phyloP scores from a whole-genome alignment of 345 rosid genomes.

The Citrus inodora region DNA sequence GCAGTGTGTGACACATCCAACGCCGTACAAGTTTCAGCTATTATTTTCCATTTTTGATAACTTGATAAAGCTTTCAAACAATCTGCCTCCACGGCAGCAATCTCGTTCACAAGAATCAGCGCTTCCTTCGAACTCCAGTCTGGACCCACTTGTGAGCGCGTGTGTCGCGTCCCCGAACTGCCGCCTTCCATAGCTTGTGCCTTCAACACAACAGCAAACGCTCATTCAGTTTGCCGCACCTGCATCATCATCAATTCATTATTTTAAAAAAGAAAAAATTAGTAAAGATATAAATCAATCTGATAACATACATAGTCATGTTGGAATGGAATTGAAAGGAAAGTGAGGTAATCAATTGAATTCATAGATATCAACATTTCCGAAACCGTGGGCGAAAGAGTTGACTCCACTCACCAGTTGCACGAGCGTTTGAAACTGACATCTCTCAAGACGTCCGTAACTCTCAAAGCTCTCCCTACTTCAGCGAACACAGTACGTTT shows the following conservation, averaged over 20 bases:
- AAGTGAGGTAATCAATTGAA: neutral
- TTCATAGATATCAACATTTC: neutral
- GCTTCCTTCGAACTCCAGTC: conserved; percentile 53
- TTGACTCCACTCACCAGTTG: neutral
- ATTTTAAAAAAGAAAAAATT: too few relatives aligned
- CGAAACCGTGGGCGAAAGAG: too few relatives aligned
- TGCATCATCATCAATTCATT: neutral
- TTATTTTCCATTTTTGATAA: conserved; percentile 74
- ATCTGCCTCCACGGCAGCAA: conserved; percentile 64
- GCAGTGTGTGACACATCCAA: conserved; percentile 47
- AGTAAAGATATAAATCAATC: neutral
- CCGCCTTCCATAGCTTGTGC: conserved; percentile 16
- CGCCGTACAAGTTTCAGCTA: conserved; percentile 51
- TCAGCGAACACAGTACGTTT: too few relatives aligned
- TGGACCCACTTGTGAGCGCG: conserved; percentile 61
- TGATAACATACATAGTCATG: too few relatives aligned
- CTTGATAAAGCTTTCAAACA: conserved; percentile 52
- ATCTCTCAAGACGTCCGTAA: too few relatives aligned
- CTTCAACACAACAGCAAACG: neutral
- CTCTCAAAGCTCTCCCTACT: too few relatives aligned
- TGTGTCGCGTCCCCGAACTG: conserved; percentile 33
- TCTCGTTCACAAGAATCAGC: conserved; percentile 63
- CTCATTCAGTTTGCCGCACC: neutral
- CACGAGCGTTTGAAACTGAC: neutral
- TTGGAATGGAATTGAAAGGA: neutral